phyloP scores from a whole-genome alignment of 116 monocot species.

The Phalaenopsis hybrid region DNA sequence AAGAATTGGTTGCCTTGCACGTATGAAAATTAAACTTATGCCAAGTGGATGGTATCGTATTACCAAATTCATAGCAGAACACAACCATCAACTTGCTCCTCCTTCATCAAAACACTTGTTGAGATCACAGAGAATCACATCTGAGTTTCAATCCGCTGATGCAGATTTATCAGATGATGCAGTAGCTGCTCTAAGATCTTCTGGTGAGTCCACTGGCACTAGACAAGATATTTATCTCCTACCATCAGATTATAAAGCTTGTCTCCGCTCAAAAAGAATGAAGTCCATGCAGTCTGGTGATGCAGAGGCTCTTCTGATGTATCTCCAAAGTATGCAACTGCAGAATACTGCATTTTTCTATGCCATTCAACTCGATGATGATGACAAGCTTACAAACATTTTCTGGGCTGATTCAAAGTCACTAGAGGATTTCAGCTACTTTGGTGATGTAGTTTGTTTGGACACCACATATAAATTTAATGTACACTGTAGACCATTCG shows the following conservation, averaged over 20 bases:
- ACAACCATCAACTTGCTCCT: slow-evolving; percentile 26
- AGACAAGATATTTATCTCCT: slow-evolving; percentile 17
- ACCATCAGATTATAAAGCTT: slow-evolving; percentile 44
- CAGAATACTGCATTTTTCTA: slow-evolving; percentile 48
- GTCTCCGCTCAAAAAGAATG: slow-evolving; percentile 27
- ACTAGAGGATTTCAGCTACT: slow-evolving; percentile 36
- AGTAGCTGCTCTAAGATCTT: neutral
- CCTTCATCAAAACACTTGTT: slow-evolving; percentile 25
- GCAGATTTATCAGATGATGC: slow-evolving; percentile 9
- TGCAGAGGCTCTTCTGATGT: slow-evolving; percentile 40
- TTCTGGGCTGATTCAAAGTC: slow-evolving; percentile 63
- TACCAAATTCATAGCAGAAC: slow-evolving; percentile 18
- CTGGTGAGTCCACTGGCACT: neutral
- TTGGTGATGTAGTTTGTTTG: slow-evolving; percentile 66
- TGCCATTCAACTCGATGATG: slow-evolving; percentile 55
- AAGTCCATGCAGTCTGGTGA: slow-evolving; percentile 46
- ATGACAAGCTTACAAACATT: slow-evolving; percentile 46
- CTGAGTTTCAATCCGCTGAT: slow-evolving; percentile 12
- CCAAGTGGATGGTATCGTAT: slow-evolving; percentile 11
- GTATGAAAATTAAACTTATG: slow-evolving; percentile 17
- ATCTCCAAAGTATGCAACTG: slow-evolving; percentile 46
- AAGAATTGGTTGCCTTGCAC: slow-evolving; percentile 36
- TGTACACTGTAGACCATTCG: slow-evolving; percentile 46
- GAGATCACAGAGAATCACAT: slow-evolving; percentile 23
- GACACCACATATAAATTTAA: slow-evolving; percentile 42